These are phyloP conservation scores for Coniochaeta hoffmannii DNA, from an alignment of 2,329 filamentous ascomycete species.

Conservation along the genomic window DNA sequence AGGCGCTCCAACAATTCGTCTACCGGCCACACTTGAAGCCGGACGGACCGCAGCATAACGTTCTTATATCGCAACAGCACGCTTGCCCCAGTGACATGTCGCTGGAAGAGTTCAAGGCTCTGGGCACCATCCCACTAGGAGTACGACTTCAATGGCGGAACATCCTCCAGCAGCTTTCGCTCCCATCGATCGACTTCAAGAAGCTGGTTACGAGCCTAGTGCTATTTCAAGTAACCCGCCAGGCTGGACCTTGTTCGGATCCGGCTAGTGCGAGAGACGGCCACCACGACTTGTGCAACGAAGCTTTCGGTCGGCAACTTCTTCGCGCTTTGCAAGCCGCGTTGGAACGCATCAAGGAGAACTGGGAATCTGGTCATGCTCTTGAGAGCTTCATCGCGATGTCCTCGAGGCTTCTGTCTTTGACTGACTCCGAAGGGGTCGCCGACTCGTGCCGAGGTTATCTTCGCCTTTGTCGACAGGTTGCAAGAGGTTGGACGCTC, in stretches of 20 bases:
- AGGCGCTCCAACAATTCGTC: constrained; percentile 30
- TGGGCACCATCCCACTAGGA: constrained; percentile 41
- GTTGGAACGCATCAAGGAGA: constrained; percentile 31
- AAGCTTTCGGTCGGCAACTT: constrained; percentile 24
- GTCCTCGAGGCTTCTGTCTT: constrained; percentile 31
- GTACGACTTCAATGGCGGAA: constrained; percentile 46
- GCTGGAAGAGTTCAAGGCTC: constrained; percentile 45
- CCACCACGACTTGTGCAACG: constrained; percentile 28
- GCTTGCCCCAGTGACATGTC: constrained; percentile 40
- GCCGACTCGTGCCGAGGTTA: constrained; percentile 17
- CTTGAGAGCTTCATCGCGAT: constrained; percentile 32
- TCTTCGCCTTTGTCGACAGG: not conserved
- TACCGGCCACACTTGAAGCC: constrained; percentile 17
- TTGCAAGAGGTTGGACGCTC: constrained; percentile 25
- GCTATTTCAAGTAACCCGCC: constrained; percentile 39
- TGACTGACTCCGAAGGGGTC: constrained; percentile 20
- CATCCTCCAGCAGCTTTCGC: constrained; percentile 41
- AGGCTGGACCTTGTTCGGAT: constrained; percentile 30
- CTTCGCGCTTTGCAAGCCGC: constrained; percentile 22
- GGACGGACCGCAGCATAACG: constrained; percentile 34
- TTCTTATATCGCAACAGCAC: constrained; percentile 40
- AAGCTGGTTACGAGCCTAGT: constrained; percentile 38
- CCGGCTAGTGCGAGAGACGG: constrained; percentile 18
- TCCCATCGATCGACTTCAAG: constrained; percentile 41
- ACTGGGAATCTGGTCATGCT: constrained; percentile 40